Evolutionary conservation across 1,284 basidiomycete genomes (phyloP).

Genomic region (Paramarasmius palmivorus): DNA sequence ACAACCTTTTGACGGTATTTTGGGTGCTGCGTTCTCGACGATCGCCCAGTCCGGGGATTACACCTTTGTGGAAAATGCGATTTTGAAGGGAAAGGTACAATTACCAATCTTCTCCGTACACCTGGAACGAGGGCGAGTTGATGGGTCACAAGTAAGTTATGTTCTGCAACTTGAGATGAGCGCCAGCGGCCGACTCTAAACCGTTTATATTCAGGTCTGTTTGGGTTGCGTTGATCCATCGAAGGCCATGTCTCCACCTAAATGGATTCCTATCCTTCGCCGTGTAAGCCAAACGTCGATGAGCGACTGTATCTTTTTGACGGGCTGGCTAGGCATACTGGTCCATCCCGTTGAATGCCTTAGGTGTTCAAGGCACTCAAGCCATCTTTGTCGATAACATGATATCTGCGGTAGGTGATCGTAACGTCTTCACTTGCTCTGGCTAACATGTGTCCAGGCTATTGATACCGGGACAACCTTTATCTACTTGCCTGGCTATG

Average conservation of each 20-base stretch:
- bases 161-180: not conserved
- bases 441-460: slow-evolving; percentile 35
- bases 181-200: too few relatives aligned
- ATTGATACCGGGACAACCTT: slow-evolving; percentile 65
- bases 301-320: slow-evolving; percentile 27
- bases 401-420: not conserved
- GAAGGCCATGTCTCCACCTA: slow-evolving; percentile 44
- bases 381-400: not conserved
- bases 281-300: slow-evolving; percentile 30
- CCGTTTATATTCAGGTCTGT: slow-evolving; percentile 42
- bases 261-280: slow-evolving; percentile 49
- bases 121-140: slow-evolving; percentile 42
- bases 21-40: slow-evolving; percentile 59
- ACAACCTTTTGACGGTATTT: slow-evolving; percentile 51
- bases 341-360: slow-evolving; percentile 47
- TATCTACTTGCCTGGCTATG: slow-evolving; percentile 47
- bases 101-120: slow-evolving; percentile 59
- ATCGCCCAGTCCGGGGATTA: slow-evolving; percentile 45
- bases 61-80: slow-evolving; percentile 66
- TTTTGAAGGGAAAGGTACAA: slow-evolving; percentile 40
- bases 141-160: slow-evolving; percentile 49
- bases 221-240: slow-evolving; percentile 57
- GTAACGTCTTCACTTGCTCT: not conserved
- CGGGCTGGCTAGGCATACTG: slow-evolving; percentile 51
- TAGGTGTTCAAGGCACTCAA: slow-evolving; percentile 27